A percentile compares a stretch with the other conserved stretches of the same genome.
phyloP scores from a whole-genome alignment of 352 stramenopile species.

The Blastocystis hominis region DNA sequence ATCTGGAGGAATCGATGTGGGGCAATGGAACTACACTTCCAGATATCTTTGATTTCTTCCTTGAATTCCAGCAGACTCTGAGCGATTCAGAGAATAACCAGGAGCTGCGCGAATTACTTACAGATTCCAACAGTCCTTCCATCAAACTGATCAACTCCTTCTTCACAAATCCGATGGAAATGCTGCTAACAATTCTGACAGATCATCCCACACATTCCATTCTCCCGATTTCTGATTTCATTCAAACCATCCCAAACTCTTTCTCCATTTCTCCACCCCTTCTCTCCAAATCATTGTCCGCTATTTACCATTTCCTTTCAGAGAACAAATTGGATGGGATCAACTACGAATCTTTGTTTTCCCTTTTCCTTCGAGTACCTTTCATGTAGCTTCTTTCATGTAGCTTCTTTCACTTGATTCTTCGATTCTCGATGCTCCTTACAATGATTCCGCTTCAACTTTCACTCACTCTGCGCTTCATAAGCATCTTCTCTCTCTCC shows the following conservation, averaged over 20 bases:
- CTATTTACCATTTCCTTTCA: neutral
- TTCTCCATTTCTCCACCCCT: neutral
- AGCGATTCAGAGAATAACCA: neutral
- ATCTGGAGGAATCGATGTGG: neutral
- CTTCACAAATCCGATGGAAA: neutral
- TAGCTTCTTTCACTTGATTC: neutral
- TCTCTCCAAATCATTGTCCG: neutral
- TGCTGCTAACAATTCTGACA: neutral
- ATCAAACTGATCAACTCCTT: neutral
- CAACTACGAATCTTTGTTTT: neutral
- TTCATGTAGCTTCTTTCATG: neutral
- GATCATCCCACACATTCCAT: neutral
- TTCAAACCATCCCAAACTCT: neutral
- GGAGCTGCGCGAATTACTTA: neutral
- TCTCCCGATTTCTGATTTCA: neutral
- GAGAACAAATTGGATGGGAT: neutral
- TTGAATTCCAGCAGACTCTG: neutral
- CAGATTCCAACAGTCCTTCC: neutral
- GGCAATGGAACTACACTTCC: neutral
- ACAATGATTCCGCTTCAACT: neutral
- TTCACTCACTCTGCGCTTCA: neutral
- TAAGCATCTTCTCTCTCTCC: neutral
- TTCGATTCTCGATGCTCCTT: neutral
- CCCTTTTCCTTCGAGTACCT: neutral
- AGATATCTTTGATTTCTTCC: neutral